Evolutionary conservation across 2,329 filamentous ascomycete genomes (phyloP).

Genomic region (Botrytis medusae): DNA sequence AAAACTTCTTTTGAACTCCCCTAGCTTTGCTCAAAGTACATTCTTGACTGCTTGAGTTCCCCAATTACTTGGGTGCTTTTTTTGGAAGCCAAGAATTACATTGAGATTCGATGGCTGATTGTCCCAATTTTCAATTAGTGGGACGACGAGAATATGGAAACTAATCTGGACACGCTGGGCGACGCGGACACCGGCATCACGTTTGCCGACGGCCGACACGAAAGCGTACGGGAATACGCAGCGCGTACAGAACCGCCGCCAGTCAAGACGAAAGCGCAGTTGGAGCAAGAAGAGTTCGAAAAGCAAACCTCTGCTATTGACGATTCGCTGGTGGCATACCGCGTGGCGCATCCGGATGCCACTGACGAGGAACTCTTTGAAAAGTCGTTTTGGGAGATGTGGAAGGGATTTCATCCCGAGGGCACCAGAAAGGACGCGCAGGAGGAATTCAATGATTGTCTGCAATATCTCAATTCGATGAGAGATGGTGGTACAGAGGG

Average conservation of each 20-base stretch:
- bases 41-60: too few species aligned
- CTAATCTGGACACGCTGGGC: background rate
- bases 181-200: background rate
- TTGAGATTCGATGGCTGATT: background rate
- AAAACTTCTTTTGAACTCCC: background rate
- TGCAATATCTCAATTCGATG: background rate
- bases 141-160: background rate
- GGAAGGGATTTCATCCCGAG: background rate
- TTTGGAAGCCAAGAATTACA: background rate
- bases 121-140: background rate
- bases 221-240: background rate
- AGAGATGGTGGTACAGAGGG: background rate
- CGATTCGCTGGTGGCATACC: background rate
- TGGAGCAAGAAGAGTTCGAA: background rate
- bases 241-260: background rate
- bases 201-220: background rate
- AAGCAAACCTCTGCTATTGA: fast-evolving
- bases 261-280: background rate
- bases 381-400: background rate
- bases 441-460: background rate
- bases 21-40: background rate
- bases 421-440: background rate
- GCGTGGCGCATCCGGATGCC: background rate
- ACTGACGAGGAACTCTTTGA: background rate
- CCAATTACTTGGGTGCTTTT: background rate